These are phyloP conservation scores for Heterobasidion occidentale DNA, from an alignment of 1,284 basidiomycete genomes.

Conservation along the genomic window DNA sequence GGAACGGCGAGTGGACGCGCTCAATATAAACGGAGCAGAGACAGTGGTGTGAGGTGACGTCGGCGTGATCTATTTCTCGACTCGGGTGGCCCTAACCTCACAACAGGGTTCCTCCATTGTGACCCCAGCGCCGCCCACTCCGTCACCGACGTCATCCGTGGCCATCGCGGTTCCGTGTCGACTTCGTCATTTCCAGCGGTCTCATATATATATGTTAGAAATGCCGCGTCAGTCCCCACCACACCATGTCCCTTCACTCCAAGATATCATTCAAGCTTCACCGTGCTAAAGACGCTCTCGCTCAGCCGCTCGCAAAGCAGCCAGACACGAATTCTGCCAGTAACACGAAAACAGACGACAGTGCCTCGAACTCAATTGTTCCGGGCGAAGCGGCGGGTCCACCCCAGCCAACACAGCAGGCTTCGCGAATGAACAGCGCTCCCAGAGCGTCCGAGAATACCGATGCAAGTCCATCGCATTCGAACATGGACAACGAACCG, in stretches of 20 bases:
- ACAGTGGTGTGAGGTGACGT: neutral
- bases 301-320: neutral
- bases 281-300: neutral
- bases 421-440: neutral
- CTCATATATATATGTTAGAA: neutral
- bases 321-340: neutral
- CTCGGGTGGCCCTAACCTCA: too few species aligned
- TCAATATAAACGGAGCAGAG: neutral
- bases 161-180: neutral
- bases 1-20: neutral
- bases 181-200: neutral
- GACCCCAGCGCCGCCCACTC: too few species aligned
- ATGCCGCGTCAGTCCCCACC: neutral
- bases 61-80: too few species aligned
- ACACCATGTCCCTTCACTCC: neutral
- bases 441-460: neutral
- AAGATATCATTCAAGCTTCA: neutral
- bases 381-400: too few species aligned
- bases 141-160: neutral
- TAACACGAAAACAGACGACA: neutral
- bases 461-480: neutral
- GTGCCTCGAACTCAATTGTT: neutral
- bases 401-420: neutral
- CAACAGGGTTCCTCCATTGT: too few species aligned
- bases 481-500: neutral